Percentiles rank a stretch among this genome's conserved stretches.
phyloP scores from a whole-genome alignment of 805 yeast species.

The Metschnikowia henanensis region DNA sequence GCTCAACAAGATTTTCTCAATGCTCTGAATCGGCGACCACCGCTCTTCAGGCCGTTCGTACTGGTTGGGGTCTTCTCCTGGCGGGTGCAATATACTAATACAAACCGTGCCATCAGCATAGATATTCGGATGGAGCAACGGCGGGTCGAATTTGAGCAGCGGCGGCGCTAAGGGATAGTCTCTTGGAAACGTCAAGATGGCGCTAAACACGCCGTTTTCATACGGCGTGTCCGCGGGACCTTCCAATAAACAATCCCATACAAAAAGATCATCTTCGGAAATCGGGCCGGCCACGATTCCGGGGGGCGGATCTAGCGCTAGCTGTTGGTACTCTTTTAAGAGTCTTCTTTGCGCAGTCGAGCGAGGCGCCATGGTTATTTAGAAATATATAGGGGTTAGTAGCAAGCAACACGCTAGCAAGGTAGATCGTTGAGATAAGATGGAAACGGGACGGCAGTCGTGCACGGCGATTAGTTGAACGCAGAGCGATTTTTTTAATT shows the following conservation, averaged over 20 bases:
- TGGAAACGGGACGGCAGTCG: too few relatives aligned
- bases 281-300: constrained; percentile 95
- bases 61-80: constrained; percentile 96
- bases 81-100: constrained; percentile 91
- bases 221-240: constrained; percentile 86
- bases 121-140: constrained; percentile 89
- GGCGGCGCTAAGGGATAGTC: constrained; percentile 90
- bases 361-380: constrained; percentile 13
- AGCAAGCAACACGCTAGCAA: too few relatives aligned
- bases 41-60: constrained; percentile 95
- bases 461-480: too few relatives aligned
- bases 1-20: constrained; percentile 91
- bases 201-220: constrained; percentile 87
- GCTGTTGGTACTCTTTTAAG: constrained; percentile 85
- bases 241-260: constrained; percentile 82
- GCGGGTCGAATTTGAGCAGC: constrained; percentile 69
- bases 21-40: constrained; percentile 98
- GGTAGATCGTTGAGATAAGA: too few relatives aligned
- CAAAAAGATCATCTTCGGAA: constrained; percentile 67
- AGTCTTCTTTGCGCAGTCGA: constrained; percentile 83
- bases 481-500: too few relatives aligned
- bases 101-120: constrained; percentile 96
- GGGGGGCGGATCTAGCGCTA: constrained; percentile 85
- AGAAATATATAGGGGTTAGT: too few relatives aligned
- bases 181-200: constrained; percentile 65